Evolutionary conservation across 2,329 filamentous ascomycete genomes (phyloP).

Genomic region (Zymoseptoria tritici): DNA sequence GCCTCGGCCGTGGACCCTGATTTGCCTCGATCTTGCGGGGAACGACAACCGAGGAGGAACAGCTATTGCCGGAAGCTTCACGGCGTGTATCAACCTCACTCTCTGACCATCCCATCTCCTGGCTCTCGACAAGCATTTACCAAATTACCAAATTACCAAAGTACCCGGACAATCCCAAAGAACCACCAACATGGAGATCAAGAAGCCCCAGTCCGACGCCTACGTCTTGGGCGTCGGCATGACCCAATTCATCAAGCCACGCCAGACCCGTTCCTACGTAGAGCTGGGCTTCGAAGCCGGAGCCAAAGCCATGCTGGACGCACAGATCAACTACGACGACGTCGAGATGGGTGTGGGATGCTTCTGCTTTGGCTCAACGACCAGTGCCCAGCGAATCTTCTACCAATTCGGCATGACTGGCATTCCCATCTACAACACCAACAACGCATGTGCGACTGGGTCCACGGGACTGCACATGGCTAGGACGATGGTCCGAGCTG

Average conservation of each 20-base stretch:
- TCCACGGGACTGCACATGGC: conserved; percentile 83
- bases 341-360: conserved; percentile 94
- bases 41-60: not conserved
- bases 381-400: conserved; percentile 77
- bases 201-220: conserved; percentile 36
- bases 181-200: conserved; percentile 19
- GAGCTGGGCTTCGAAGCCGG: conserved; percentile 91
- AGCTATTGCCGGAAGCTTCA: not conserved
- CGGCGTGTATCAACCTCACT: not conserved
- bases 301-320: conserved; percentile 73
- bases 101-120: not conserved
- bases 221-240: conserved; percentile 97
- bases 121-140: not conserved
- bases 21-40: not conserved
- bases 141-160: too few species aligned
- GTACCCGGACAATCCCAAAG: too few species aligned
- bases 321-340: conserved; percentile 91
- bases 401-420: conserved; percentile 98
- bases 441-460: conserved; percentile 98
- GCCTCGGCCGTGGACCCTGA: not conserved
- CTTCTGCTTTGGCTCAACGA: conserved; percentile 66
- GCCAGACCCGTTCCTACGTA: conserved; percentile 88
- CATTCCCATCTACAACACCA: conserved; percentile 95
- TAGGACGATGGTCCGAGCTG: conserved; percentile 68
- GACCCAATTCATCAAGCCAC: conserved; percentile 98